Percentiles rank a stretch among this genome's conserved stretches.
Evolutionary conservation across 768 basidiomycete genomes (phyloP).

Genomic region (Suillus paluster): DNA sequence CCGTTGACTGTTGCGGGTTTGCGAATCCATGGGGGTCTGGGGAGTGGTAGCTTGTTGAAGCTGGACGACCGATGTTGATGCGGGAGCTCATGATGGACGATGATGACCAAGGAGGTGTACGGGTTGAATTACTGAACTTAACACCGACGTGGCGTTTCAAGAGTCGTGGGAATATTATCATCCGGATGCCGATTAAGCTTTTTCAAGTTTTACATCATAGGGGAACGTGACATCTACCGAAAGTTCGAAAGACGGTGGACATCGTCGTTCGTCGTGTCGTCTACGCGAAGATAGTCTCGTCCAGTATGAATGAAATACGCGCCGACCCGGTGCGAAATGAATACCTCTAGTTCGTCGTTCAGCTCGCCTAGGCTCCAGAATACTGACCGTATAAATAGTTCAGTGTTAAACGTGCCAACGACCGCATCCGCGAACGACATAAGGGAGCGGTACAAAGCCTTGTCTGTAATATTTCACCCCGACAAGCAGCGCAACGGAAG

Average conservation of each 20-base stretch:
- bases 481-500: slow-evolving; percentile 74
- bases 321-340: slow-evolving; percentile 16
- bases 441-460: slow-evolving; percentile 68
- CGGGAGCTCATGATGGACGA: slow-evolving; percentile 70
- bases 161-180: neutral
- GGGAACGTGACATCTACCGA: too few species aligned
- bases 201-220: neutral
- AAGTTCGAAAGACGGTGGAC: too few species aligned
- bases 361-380: neutral
- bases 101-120: slow-evolving; percentile 10
- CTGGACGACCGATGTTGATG: slow-evolving; percentile 81
- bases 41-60: slow-evolving; percentile 56
- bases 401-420: slow-evolving; percentile 71
- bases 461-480: slow-evolving; percentile 84
- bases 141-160: slow-evolving; percentile 4
- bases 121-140: slow-evolving; percentile 1
- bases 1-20: slow-evolving; percentile 68
- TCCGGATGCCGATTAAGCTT: slow-evolving; percentile 1
- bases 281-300: neutral
- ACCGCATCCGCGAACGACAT: slow-evolving; percentile 71
- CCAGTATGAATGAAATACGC: neutral
- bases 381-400: slow-evolving; percentile 38
- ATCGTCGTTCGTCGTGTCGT: neutral
- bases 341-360: slow-evolving; percentile 34
- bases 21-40: slow-evolving; percentile 79